Conservation (phyloP, 768 basidiomycete species). For the Boletus rubescentipes region DNA sequence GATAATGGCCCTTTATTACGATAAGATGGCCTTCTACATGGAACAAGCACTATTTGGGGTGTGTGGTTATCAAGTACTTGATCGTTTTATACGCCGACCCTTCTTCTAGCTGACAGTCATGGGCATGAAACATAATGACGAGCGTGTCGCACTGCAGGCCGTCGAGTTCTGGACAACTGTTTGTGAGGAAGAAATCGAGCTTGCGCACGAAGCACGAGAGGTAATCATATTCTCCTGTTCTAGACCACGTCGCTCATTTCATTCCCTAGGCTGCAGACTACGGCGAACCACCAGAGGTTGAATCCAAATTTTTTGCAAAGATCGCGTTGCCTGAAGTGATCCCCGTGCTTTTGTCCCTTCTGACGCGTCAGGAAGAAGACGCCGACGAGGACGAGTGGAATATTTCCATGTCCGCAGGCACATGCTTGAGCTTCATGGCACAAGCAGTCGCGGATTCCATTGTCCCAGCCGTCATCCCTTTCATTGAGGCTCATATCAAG, state of each 20-base stretch:
- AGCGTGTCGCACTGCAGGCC: slow-evolving; percentile 90
- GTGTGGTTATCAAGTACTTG: slow-evolving; percentile 32
- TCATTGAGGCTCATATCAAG: slow-evolving; percentile 96
- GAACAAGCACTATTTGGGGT: slow-evolving; percentile 98
- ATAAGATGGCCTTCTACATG: slow-evolving; percentile 99
- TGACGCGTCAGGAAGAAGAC: slow-evolving; percentile 94
- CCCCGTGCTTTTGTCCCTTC: slow-evolving; percentile 84
- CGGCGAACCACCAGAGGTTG: slow-evolving; percentile 80
- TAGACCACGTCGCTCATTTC: slow-evolving; percentile 4
- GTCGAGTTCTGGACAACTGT: slow-evolving; percentile 99
- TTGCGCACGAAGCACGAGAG: slow-evolving; percentile 89
- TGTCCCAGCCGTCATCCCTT: slow-evolving; percentile 92
- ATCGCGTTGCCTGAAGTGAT: slow-evolving; percentile 93
- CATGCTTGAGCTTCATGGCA: slow-evolving; percentile 85
- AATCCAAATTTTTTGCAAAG: slow-evolving; percentile 91
- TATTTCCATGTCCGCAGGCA: slow-evolving; percentile 94
- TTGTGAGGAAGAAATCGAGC: slow-evolving; percentile 94
- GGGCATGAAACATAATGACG: slow-evolving; percentile 94
- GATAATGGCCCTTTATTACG: slow-evolving; percentile 98
- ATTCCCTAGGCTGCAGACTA: slow-evolving; percentile 76
- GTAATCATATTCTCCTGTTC: slow-evolving; percentile 39
- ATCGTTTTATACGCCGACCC: slow-evolving; percentile 16
- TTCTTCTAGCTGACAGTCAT: slow-evolving; percentile 80
- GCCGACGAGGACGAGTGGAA: slow-evolving; percentile 99
- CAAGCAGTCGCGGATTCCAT: slow-evolving; percentile 88